Evolutionary conservation across 805 yeast genomes (phyloP), one percentile per base, ranked within the genome.

Genomic region (Cyberlindnera americana): DNA sequence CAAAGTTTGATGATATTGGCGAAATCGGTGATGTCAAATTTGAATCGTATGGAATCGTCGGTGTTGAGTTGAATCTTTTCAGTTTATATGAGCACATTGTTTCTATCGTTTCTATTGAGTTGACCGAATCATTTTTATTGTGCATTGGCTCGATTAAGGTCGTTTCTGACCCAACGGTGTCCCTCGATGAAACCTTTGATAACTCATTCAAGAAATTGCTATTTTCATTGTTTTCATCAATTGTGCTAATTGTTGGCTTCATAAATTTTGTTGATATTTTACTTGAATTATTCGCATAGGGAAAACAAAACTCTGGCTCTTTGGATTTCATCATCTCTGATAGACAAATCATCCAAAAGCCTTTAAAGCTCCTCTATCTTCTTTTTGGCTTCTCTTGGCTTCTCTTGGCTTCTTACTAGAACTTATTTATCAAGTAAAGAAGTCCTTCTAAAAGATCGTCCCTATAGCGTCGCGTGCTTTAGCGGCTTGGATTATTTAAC

Each of bases 51-150:
- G 39, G 15, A 30, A 3, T 13, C 17, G 40, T 29, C 22, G 53
- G 40, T 2, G 45, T 19, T 4, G 59, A 53, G 33, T 42, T 47
- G 38, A 43, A 50, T 18, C 52, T 37, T 16, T 46, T 47, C 21
- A 49, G 43, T 24, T 37, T 47, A 15, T 33, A 39, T 15, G 48
- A 44, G 13, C 43, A 35, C 14, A 48, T 10, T 4, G 57, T 49
- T 11, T 52, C 54, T 23, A 46, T 30, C 11, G 55, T 46, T 32
- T 27, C 44, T 23, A 47, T 35, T 5, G 57, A 51, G 29, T 42
- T 34, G 32, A 30, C 28, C 5, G 53, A 50, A 26, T 47, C 50
- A 15, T 43, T 44, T 34, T 49, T 47, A 38, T 35, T 37, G 33
- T 48, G 52, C 40, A 38, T 31, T 9, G 48, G 42, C 23, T 45